A percentile compares a stretch with the other conserved stretches of the same genome.
Evolutionary conservation across 2,329 filamentous ascomycete species (phyloP).

Genomic region (Colletotrichum magnum): DNA sequence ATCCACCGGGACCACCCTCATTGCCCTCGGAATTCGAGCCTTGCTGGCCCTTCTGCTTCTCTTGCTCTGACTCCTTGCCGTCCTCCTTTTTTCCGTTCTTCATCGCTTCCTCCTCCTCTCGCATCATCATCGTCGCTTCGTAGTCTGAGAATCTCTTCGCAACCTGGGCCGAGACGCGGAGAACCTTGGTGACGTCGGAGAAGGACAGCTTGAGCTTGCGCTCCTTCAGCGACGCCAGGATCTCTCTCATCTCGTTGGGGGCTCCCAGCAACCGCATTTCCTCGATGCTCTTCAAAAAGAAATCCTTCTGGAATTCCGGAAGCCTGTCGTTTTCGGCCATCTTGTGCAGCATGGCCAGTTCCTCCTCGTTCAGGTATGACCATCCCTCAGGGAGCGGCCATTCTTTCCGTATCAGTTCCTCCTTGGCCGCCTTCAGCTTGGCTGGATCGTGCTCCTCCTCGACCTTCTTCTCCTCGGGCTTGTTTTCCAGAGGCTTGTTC

Average conservation of each 20-base stretch:
- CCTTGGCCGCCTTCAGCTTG: constrained; percentile 40
- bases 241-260: constrained; percentile 75
- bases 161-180: constrained; percentile 69
- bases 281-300: constrained; percentile 72
- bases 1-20: constrained; percentile 34
- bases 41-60: constrained; percentile 39
- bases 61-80: constrained; percentile 37
- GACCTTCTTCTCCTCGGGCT: constrained; percentile 44
- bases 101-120: constrained; percentile 39
- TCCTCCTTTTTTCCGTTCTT: constrained; percentile 37
- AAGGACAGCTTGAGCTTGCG: constrained; percentile 53
- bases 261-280: constrained; percentile 78
- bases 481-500: constrained; percentile 35
- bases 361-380: constrained; percentile 61
- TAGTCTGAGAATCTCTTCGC: constrained; percentile 56
- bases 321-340: constrained; percentile 71
- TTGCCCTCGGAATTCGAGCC: constrained; percentile 31
- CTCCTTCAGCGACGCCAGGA: constrained; percentile 70
- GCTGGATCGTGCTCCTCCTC: constrained; percentile 41
- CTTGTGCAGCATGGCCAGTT: constrained; percentile 68
- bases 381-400: constrained; percentile 61
- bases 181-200: constrained; percentile 71
- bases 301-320: constrained; percentile 72
- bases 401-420: constrained; percentile 45
- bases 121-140: constrained; percentile 37